These are phyloP conservation scores for Solanum tacnaense DNA, from an alignment of 257 asterid genomes.

Conservation along the genomic window DNA sequence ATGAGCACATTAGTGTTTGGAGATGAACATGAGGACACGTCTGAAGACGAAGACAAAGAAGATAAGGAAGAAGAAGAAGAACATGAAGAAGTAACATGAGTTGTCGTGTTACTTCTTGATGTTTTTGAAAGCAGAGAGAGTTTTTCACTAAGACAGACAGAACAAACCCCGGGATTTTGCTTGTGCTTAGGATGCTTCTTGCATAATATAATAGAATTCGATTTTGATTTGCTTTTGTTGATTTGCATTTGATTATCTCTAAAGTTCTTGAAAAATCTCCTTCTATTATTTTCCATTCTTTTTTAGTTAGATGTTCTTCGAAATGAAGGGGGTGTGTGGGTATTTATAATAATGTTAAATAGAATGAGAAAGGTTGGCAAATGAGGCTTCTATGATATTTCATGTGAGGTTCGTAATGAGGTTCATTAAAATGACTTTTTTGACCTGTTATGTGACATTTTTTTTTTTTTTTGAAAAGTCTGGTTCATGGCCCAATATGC, in stretches of 20 bases:
- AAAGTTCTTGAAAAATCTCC: constrained; percentile 27
- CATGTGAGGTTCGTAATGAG: constrained; percentile 41
- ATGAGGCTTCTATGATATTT: constrained; percentile 47
- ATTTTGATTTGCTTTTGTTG: constrained; percentile 17
- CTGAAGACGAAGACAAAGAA: constrained; percentile 38
- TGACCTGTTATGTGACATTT: constrained; percentile 18
- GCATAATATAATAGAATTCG: constrained; percentile 13
- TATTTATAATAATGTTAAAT: neutral
- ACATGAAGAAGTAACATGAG: neutral
- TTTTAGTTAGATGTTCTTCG: neutral
- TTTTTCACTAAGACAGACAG: constrained; percentile 49
- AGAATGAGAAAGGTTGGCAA: constrained; percentile 9
- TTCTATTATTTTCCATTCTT: neutral
- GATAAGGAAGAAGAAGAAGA: constrained; percentile 45
- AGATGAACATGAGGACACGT: constrained; percentile 40
- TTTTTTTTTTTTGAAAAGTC: constrained; percentile 27
- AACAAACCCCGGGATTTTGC: constrained; percentile 71
- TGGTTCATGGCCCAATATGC: constrained; percentile 12
- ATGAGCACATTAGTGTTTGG: constrained; percentile 26
- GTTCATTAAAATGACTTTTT: constrained; percentile 18
- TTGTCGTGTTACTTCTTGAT: constrained; percentile 1
- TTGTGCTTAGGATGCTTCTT: constrained; percentile 59
- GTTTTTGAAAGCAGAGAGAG: constrained; percentile 22
- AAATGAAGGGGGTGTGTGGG: neutral
- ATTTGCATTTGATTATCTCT: constrained; percentile 4